Evolutionary conservation across 208 protist genomes (phyloP).

Genomic region (Trypanosoma mega): DNA sequence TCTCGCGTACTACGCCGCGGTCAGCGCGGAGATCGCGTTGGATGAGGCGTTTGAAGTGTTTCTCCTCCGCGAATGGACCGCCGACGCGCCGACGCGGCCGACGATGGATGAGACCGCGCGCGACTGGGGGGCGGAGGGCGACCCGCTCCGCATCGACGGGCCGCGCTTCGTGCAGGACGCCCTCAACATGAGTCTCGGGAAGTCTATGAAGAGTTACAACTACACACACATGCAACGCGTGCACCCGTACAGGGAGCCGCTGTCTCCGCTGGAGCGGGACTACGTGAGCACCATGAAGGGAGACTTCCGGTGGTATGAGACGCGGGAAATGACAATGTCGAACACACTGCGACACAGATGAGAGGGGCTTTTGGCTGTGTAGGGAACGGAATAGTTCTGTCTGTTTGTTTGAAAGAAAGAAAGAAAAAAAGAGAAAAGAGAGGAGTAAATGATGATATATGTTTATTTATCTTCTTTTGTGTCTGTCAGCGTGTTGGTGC

Average conservation of each 20-base stretch:
- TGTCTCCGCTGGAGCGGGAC: constrained; percentile 62
- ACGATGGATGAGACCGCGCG: constrained; percentile 64
- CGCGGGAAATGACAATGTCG: constrained; percentile 7
- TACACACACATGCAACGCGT: constrained; percentile 75
- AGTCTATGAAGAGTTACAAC: constrained; percentile 70
- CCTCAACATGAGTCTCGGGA: constrained; percentile 50
- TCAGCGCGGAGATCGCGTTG: constrained; percentile 42
- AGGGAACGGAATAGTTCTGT: not conserved
- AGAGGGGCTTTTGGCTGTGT: not conserved
- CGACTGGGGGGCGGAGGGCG: constrained; percentile 68
- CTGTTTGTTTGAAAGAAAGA: not conserved
- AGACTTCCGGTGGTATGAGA: constrained; percentile 33
- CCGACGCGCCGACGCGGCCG: constrained; percentile 52
- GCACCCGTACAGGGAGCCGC: constrained; percentile 57
- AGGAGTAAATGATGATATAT: not conserved
- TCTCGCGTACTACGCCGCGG: constrained; percentile 72
- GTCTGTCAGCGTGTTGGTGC: no score
- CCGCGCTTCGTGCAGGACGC: constrained; percentile 66
- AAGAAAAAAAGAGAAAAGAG: not conserved
- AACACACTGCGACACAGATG: constrained; percentile 24
- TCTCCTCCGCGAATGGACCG: constrained; percentile 69
- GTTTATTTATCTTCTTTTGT: not conserved
- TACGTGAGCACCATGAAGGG: constrained; percentile 57
- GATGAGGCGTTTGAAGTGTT: constrained; percentile 77
- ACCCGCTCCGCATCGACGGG: constrained; percentile 54